phyloP scores from a whole-genome alignment of 192 early-diverging fungal species.

The Coemansia sp. region DNA sequence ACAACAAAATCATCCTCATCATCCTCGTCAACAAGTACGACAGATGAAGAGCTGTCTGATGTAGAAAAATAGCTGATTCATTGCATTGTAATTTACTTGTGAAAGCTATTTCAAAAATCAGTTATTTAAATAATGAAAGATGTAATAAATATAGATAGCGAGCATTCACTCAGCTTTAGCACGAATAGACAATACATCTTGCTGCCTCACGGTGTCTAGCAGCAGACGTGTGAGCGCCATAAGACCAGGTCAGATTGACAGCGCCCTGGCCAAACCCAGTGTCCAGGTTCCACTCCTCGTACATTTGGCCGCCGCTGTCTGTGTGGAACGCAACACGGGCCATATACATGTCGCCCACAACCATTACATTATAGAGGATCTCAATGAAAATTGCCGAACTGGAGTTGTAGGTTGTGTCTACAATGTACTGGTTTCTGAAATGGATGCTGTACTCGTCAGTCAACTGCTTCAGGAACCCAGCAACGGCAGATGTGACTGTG shows the following conservation, averaged over 20 bases:
- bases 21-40: not conserved
- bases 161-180: not conserved
- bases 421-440: not conserved
- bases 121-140: not conserved
- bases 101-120: not conserved
- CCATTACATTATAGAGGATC: not conserved
- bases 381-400: not conserved
- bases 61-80: not conserved
- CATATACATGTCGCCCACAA: constrained; percentile 11
- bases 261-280: constrained; percentile 8
- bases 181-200: not conserved
- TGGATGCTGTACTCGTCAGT: not conserved
- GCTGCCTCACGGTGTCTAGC: constrained; percentile 3
- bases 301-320: constrained; percentile 3
- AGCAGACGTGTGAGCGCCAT: constrained; percentile 1
- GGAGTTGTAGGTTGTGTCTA: constrained; percentile 1
- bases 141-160: not conserved
- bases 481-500: not conserved
- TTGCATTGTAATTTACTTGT: not conserved
- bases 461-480: not conserved
- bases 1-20: too few species aligned
- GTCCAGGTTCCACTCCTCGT: constrained; percentile 8
- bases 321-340: constrained; percentile 5
- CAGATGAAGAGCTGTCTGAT: not conserved
- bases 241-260: constrained; percentile 7